Conservation (phyloP, 2,329 filamentous ascomycete genomes). For the Magnaporthiopsis incrustans region DNA sequence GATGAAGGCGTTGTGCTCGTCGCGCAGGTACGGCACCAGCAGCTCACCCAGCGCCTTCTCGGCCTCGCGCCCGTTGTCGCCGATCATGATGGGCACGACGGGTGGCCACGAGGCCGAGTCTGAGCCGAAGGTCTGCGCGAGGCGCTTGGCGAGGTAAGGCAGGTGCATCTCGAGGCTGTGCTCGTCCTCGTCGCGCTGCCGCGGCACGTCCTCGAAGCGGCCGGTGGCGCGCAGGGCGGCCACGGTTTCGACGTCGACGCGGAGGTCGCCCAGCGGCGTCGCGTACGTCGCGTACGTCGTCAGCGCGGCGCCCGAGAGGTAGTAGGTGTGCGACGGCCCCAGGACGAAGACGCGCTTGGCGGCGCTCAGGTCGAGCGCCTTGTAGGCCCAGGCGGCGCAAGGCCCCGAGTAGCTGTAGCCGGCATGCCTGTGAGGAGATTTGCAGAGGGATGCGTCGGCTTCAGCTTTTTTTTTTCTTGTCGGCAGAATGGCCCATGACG, state of each 20-base stretch:
- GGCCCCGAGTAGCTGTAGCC: conserved; percentile 88
- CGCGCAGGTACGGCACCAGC: conserved; percentile 70
- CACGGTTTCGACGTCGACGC: conserved; percentile 52
- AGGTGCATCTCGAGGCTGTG: conserved; percentile 97
- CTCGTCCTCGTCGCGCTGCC: conserved; percentile 64
- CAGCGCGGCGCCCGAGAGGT: conserved; percentile 68
- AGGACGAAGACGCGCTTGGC: conserved; percentile 86
- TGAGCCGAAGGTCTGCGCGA: conserved; percentile 40
- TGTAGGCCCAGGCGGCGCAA: conserved; percentile 93
- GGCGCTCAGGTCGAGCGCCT: conserved; percentile 70
- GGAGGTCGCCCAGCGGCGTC: conserved; percentile 66
- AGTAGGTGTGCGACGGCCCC: conserved; percentile 85
- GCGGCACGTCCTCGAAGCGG: conserved; percentile 58
- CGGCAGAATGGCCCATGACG: not conserved
- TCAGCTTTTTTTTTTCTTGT: not conserved
- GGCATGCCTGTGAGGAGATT: conserved; percentile 59
- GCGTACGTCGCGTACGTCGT: conserved; percentile 62
- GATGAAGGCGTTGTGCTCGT: conserved; percentile 73
- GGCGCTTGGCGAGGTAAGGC: conserved; percentile 81
- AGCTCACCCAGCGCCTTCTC: conserved; percentile 63
- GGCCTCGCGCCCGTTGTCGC: conserved; percentile 56
- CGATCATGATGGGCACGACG: conserved; percentile 80
- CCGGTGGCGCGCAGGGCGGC: conserved; percentile 39
- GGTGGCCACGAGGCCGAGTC: conserved; percentile 50
- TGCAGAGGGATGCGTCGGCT: not conserved